Percentiles rank a stretch among this genome's conserved stretches.
Conservation (phyloP, 192 early-diverging fungal species). For the Thoreauomyces humboldtii region DNA sequence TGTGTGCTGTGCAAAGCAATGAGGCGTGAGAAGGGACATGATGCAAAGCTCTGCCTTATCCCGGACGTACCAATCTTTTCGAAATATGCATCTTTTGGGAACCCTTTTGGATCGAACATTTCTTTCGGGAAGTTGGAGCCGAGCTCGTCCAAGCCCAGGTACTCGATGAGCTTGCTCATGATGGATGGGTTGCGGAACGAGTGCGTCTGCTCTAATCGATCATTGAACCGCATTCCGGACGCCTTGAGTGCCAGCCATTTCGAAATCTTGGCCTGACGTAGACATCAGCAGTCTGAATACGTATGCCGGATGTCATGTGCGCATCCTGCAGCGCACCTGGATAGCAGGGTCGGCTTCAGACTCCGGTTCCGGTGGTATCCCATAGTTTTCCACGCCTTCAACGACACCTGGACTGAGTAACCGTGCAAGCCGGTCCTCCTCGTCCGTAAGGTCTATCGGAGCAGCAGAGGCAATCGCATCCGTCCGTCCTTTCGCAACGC, state of each 20-base stretch:
- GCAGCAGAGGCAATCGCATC: too few relatives aligned
- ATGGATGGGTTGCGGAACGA: slow-evolving; percentile 91
- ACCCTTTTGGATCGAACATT: slow-evolving; percentile 70
- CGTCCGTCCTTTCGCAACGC: too few relatives aligned
- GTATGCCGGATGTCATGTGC: too few relatives aligned
- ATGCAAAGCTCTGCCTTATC: too few relatives aligned
- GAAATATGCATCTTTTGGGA: slow-evolving; percentile 56
- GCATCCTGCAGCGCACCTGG: slow-evolving; percentile 55
- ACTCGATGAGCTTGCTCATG: slow-evolving; percentile 81
- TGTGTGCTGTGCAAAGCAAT: too few relatives aligned
- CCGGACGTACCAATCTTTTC: slow-evolving; percentile 58
- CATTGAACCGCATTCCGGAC: slow-evolving; percentile 78
- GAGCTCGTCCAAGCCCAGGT: slow-evolving; percentile 75
- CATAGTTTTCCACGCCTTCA: slow-evolving; percentile 51
- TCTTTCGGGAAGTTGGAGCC: slow-evolving; percentile 74
- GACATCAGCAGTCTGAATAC: too few relatives aligned
- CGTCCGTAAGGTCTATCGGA: too few relatives aligned
- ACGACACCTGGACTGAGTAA: neutral
- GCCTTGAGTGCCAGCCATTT: slow-evolving; percentile 68
- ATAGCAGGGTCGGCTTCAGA: slow-evolving; percentile 59
- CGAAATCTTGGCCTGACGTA: slow-evolving; percentile 76
- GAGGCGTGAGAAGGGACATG: too few relatives aligned
- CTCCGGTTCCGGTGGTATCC: slow-evolving; percentile 55
- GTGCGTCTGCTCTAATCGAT: slow-evolving; percentile 76
- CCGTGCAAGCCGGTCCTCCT: neutral